Evolutionary conservation across 1,284 basidiomycete species (phyloP).

Genomic region (Pyrrhoderma noxium): DNA sequence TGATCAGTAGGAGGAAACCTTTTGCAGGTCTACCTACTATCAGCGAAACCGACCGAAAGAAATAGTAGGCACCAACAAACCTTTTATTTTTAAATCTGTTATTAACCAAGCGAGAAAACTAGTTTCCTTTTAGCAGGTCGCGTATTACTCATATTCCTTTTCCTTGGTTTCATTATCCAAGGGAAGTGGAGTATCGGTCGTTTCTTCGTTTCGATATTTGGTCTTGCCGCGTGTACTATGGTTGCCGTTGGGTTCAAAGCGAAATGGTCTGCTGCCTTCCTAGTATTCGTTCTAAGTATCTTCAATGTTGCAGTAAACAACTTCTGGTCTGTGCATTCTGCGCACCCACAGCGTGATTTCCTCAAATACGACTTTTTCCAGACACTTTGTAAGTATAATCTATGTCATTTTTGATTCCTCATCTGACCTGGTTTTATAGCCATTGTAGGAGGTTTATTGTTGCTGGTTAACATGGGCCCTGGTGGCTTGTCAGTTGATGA

Average conservation of each 20-base stretch:
- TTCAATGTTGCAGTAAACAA: slow-evolving; percentile 99
- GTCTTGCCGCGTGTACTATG: slow-evolving; percentile 91
- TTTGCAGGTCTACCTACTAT: slow-evolving; percentile 91
- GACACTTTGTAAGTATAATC: slow-evolving; percentile 67
- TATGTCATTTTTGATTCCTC: slow-evolving; percentile 2
- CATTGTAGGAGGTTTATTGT: slow-evolving; percentile 94
- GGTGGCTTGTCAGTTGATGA: slow-evolving; percentile 97
- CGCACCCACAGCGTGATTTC: slow-evolving; percentile 96
- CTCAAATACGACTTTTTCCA: slow-evolving; percentile 97
- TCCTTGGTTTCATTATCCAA: slow-evolving; percentile 95
- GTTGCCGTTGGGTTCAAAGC: slow-evolving; percentile 99
- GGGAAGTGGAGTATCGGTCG: slow-evolving; percentile 86
- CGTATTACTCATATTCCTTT: slow-evolving; percentile 97
- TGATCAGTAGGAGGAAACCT: slow-evolving; percentile 78
- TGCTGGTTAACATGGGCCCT: slow-evolving; percentile 98
- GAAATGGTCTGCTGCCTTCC: slow-evolving; percentile 97
- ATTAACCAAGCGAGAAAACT: slow-evolving; percentile 3
- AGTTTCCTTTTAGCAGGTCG: slow-evolving; percentile 97
- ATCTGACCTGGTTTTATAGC: slow-evolving; percentile 41
- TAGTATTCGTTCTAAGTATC: slow-evolving; percentile 84
- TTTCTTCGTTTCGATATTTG: slow-evolving; percentile 80
- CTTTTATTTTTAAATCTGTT: slow-evolving; percentile 7
- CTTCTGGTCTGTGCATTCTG: slow-evolving; percentile 94
- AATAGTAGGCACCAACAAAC: slow-evolving; percentile 77
- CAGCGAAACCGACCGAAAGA: slow-evolving; percentile 93